Evolutionary conservation across 1,139 yeast species (phyloP).

Genomic region (Sugiyamaella japonica): DNA sequence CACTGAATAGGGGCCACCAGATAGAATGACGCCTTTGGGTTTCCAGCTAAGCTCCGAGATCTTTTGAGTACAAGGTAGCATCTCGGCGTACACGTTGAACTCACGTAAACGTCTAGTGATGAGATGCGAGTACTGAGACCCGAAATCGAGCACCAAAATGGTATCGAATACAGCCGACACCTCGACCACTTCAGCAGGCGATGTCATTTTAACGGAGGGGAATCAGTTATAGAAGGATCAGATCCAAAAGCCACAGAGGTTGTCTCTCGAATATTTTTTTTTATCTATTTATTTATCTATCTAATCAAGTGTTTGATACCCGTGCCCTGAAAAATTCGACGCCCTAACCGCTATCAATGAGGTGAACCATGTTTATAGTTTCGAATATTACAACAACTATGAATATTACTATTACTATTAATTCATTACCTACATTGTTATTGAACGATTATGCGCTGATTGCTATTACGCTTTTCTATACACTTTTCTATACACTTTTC

Average conservation of each 20-base stretch:
- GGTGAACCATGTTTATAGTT: too few relatives aligned
- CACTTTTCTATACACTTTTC: too few relatives aligned
- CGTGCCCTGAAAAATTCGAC: slow-evolving; percentile 9
- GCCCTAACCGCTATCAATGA: slow-evolving; percentile 11
- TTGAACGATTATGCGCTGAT: too few relatives aligned
- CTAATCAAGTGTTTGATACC: neutral
- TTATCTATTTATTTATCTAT: neutral
- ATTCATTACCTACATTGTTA: too few relatives aligned
- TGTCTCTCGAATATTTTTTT: neutral
- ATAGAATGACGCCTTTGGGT: slow-evolving; percentile 93
- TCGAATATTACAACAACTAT: too few relatives aligned
- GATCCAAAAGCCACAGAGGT: too few relatives aligned
- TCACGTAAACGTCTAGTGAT: slow-evolving; percentile 98
- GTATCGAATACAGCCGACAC: slow-evolving; percentile 91
- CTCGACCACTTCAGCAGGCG: slow-evolving; percentile 31
- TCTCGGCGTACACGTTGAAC: slow-evolving; percentile 96
- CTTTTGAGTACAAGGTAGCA: slow-evolving; percentile 98
- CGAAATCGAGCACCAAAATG: slow-evolving; percentile 94
- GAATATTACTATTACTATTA: too few relatives aligned
- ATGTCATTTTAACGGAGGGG: slow-evolving; percentile 1
- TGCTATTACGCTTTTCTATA: too few relatives aligned
- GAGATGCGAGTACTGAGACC: slow-evolving; percentile 96
- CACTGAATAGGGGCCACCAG: slow-evolving; percentile 98
- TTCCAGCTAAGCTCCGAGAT: slow-evolving; percentile 88
- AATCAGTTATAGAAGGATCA: neutral